Evolutionary conservation across 768 basidiomycete genomes (phyloP).

Genomic region (Boletus fagicola): DNA sequence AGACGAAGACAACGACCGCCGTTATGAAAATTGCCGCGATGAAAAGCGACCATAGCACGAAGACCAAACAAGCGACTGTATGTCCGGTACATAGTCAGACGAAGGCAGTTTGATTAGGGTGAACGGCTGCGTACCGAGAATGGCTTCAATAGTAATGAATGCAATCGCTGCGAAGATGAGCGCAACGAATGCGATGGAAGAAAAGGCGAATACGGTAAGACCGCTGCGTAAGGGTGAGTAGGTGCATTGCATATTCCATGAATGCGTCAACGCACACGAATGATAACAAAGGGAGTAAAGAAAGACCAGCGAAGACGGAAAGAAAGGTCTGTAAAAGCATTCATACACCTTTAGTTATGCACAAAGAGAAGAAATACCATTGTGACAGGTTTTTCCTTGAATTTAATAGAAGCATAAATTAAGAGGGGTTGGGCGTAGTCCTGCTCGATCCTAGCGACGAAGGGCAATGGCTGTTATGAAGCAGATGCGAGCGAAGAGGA

Average conservation of each 20-base stretch:
- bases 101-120: neutral
- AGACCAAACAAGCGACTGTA: conserved; percentile 36
- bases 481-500: neutral
- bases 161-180: conserved; percentile 33
- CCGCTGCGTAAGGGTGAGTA: conserved; percentile 17
- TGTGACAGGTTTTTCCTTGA: conserved; percentile 24
- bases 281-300: conserved; percentile 33
- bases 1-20: conserved; percentile 28
- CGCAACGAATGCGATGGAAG: conserved; percentile 38
- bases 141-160: conserved; percentile 31
- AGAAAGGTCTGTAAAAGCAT: conserved; percentile 39
- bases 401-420: conserved; percentile 15
- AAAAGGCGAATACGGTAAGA: conserved; percentile 36
- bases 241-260: conserved; percentile 8
- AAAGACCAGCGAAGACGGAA: conserved; percentile 38
- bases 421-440: conserved; percentile 44
- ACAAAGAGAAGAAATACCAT: conserved; percentile 20
- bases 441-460: conserved; percentile 39
- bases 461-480: neutral
- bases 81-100: conserved; percentile 1
- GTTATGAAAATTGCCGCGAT: conserved; percentile 37
- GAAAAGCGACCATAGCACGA: conserved; percentile 33
- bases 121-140: conserved; percentile 24
- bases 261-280: conserved; percentile 38
- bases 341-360: neutral